A percentile compares a stretch with the other conserved stretches of the same genome.
phyloP scores from a whole-genome alignment of 495 filamentous ascomycete species.

The Amniculicola lignicola region DNA sequence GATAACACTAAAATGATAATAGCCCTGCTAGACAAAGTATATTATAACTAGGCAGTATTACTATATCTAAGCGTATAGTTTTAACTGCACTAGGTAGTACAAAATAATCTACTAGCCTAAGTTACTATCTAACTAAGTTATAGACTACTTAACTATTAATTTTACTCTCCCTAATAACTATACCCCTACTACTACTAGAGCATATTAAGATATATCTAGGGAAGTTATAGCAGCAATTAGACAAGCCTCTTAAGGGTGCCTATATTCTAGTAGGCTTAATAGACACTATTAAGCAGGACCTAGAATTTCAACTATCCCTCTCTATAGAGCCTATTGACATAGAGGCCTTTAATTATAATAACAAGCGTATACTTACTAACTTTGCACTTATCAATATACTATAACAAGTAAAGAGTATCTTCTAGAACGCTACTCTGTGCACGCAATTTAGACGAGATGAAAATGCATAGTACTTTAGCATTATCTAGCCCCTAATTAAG shows the following conservation, averaged over 20 bases:
- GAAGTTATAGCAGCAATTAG: too few species aligned
- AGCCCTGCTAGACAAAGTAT: neutral
- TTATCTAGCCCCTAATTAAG: slow-evolving; percentile 18
- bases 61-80: slow-evolving; percentile 6
- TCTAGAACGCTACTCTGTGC: slow-evolving; percentile 19
- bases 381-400: too few species aligned
- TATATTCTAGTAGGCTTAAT: too few species aligned
- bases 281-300: too few species aligned
- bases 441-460: slow-evolving; percentile 16
- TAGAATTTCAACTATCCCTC: too few species aligned
- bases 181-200: slow-evolving; percentile 1
- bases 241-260: too few species aligned
- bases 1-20: slow-evolving; percentile 10
- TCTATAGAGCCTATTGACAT: too few species aligned
- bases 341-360: slow-evolving; percentile 13
- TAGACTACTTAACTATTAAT: slow-evolving; percentile 11
- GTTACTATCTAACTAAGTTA: slow-evolving; percentile 6
- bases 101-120: slow-evolving; percentile 10
- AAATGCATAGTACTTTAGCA: slow-evolving; percentile 22
- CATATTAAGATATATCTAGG: neutral
- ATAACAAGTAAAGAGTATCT: slow-evolving; percentile 19
- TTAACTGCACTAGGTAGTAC: slow-evolving; percentile 8
- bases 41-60: slow-evolving; percentile 1
- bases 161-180: slow-evolving; percentile 15
- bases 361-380: slow-evolving; percentile 9